phyloP scores from a whole-genome alignment of 805 yeast genomes.

The Kodamaea fukazawae region DNA sequence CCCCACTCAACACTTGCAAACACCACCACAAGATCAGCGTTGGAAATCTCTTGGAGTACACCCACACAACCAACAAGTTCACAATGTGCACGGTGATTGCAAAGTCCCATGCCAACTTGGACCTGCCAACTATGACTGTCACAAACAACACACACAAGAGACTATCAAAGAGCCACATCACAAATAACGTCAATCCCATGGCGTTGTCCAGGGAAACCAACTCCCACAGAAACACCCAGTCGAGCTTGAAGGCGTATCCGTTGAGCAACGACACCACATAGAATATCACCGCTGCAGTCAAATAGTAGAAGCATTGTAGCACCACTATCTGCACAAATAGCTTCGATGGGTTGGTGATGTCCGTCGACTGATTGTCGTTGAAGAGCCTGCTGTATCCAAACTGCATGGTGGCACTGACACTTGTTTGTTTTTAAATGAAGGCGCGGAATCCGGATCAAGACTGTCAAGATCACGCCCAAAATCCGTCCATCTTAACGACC shows the following conservation, averaged over 20 bases:
- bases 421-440: neutral
- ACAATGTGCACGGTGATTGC: constrained; percentile 89
- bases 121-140: constrained; percentile 84
- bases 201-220: constrained; percentile 70
- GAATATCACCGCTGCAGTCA: constrained; percentile 66
- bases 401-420: constrained; percentile 1
- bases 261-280: constrained; percentile 61
- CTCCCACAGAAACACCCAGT: constrained; percentile 82
- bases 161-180: constrained; percentile 81
- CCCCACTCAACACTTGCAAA: constrained; percentile 65
- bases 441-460: neutral
- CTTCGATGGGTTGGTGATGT: constrained; percentile 32
- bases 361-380: constrained; percentile 23
- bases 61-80: constrained; percentile 67
- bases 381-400: constrained; percentile 21
- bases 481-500: too few relatives aligned
- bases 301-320: constrained; percentile 75
- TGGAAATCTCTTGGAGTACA: constrained; percentile 67
- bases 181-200: constrained; percentile 69
- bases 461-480: neutral
- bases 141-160: constrained; percentile 80
- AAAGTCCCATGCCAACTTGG: constrained; percentile 94
- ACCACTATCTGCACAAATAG: constrained; percentile 66
- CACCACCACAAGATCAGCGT: constrained; percentile 78
- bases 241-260: constrained; percentile 66